Conservation (phyloP, 805 yeast species). For the Spathaspora passalidarum region DNA sequence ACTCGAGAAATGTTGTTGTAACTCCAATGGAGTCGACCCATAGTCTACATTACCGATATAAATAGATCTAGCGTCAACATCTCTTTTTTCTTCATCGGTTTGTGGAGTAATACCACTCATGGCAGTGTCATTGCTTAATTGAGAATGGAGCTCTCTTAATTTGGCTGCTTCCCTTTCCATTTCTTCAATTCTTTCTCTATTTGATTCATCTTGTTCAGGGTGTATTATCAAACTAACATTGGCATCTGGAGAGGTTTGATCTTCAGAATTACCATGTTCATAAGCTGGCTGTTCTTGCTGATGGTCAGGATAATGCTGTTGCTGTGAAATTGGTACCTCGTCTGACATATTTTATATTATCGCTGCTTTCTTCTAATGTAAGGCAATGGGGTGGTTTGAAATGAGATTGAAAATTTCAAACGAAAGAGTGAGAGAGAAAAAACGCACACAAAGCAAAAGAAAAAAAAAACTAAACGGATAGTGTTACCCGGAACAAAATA, state of each 20-base stretch:
- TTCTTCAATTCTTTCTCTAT: conserved; percentile 35
- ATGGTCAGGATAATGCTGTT: conserved; percentile 8
- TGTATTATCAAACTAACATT: background rate
- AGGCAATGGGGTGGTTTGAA: background rate
- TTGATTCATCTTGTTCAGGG: background rate
- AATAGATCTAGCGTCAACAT: conserved; percentile 71
- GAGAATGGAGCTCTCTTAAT: conserved; percentile 55
- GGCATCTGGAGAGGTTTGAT: background rate
- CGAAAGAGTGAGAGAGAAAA: background rate
- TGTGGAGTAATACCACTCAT: conserved; percentile 7
- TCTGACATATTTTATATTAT: conserved; percentile 25
- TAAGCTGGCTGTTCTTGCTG: background rate
- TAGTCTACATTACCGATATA: conserved; percentile 87
- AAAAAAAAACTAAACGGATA: background rate
- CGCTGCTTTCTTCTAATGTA: background rate
- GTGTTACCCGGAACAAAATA: conserved; percentile 2
- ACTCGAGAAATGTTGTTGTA: conserved; percentile 67
- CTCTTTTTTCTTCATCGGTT: conserved; percentile 46
- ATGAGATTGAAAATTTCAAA: background rate
- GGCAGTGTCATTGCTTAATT: conserved; percentile 13
- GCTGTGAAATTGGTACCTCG: conserved; percentile 23
- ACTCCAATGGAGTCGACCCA: conserved; percentile 72
- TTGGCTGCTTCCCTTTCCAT: conserved; percentile 64
- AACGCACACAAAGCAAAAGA: background rate
- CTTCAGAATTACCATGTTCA: background rate